Conservation (phyloP, 805 yeast genomes). For the Saccharomycopsis sp. region DNA sequence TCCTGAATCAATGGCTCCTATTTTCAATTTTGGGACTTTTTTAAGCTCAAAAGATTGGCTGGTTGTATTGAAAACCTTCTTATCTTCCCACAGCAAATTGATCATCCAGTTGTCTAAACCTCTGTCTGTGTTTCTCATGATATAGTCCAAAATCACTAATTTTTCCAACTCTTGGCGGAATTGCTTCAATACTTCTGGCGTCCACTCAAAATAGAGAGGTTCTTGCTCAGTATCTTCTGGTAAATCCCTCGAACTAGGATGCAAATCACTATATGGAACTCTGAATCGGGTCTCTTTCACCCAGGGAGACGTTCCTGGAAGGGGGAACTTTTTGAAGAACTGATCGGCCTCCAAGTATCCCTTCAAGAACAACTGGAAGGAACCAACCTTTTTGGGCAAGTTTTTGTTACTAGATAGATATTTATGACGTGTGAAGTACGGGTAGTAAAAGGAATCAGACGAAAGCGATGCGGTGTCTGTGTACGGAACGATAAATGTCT, state of each 20-base stretch:
- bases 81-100: slow-evolving; percentile 38
- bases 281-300: background rate
- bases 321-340: slow-evolving; percentile 49
- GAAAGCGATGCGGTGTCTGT: slow-evolving; percentile 51
- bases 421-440: slow-evolving; percentile 37
- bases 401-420: slow-evolving; percentile 23
- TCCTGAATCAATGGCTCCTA: slow-evolving; percentile 75
- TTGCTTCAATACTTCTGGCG: slow-evolving; percentile 38
- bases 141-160: slow-evolving; percentile 61
- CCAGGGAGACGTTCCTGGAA: slow-evolving; percentile 38
- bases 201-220: slow-evolving; percentile 43
- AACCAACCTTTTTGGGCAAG: slow-evolving; percentile 50
- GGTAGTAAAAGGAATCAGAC: slow-evolving; percentile 46
- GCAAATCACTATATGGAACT: background rate
- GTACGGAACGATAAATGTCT: slow-evolving; percentile 55
- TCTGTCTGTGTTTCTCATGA: slow-evolving; percentile 70
- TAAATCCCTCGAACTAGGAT: background rate
- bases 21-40: slow-evolving; percentile 36
- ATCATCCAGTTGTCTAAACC: slow-evolving; percentile 79
- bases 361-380: slow-evolving; percentile 55
- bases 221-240: slow-evolving; percentile 17
- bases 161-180: slow-evolving; percentile 61
- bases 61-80: slow-evolving; percentile 13
- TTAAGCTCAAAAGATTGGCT: slow-evolving; percentile 13
- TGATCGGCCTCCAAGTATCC: slow-evolving; percentile 57